A percentile compares a stretch with the other conserved stretches of the same genome.
phyloP scores from a whole-genome alignment of 331 rosid species.

The Phaseolus coccineus region DNA sequence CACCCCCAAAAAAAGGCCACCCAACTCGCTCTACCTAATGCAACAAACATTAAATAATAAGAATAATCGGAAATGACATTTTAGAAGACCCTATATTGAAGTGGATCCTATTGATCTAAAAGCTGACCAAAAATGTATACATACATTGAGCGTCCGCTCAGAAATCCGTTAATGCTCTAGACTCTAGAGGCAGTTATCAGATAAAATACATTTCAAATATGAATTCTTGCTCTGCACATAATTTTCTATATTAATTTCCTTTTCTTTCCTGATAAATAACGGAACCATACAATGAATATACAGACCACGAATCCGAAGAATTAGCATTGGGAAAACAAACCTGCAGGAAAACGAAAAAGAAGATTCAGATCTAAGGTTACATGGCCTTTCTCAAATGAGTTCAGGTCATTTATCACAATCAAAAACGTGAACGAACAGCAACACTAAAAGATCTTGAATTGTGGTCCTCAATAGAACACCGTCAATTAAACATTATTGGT shows the following conservation, averaged over 20 bases:
- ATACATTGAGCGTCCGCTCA: conserved; percentile 41
- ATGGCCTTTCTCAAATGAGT: conserved; percentile 49
- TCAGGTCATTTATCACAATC: conserved; percentile 48
- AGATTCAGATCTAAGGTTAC: conserved; percentile 73
- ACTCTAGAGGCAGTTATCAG: conserved; percentile 41
- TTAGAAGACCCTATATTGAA: conserved; percentile 29
- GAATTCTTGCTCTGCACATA: conserved; percentile 48
- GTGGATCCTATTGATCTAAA: conserved; percentile 34
- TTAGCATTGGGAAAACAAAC: conserved; percentile 86
- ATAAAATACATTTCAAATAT: conserved; percentile 31
- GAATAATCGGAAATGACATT: conserved; percentile 23
- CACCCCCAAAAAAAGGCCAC: neutral
- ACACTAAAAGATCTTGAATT: conserved; percentile 38
- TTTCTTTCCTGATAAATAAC: conserved; percentile 48
- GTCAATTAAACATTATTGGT: conserved; percentile 40
- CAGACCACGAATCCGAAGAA: conserved; percentile 75
- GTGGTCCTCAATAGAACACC: conserved; percentile 37
- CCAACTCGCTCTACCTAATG: conserved; percentile 14
- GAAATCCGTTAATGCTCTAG: conserved; percentile 39
- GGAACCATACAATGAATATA: conserved; percentile 68
- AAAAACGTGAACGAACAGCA: conserved; percentile 29
- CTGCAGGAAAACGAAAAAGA: conserved; percentile 95
- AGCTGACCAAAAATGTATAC: conserved; percentile 14
- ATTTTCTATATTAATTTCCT: conserved; percentile 42
- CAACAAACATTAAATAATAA: conserved; percentile 18